These are phyloP conservation scores for Przewalskia tangutica DNA, from an alignment of 257 asterid genomes.

Conservation along the genomic window DNA sequence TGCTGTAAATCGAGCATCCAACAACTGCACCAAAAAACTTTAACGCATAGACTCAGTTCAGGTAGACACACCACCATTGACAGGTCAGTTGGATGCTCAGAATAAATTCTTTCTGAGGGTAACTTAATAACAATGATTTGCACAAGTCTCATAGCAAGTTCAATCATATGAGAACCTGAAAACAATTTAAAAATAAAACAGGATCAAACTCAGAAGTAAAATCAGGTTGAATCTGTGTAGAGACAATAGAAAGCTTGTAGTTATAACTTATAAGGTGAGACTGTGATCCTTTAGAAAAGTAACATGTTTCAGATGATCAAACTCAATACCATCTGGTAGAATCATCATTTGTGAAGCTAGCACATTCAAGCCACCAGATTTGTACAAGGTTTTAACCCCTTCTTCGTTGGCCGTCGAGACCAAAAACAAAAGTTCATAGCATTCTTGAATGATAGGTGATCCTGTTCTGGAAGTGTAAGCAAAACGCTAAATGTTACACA, in stretches of 20 bases:
- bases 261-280: neutral
- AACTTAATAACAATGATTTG: constrained; percentile 57
- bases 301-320: constrained; percentile 1
- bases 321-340: constrained; percentile 50
- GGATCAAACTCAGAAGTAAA: neutral
- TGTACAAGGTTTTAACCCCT: constrained; percentile 39
- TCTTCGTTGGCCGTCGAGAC: constrained; percentile 51
- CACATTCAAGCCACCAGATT: constrained; percentile 54
- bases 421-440: constrained; percentile 61
- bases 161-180: constrained; percentile 53
- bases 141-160: constrained; percentile 58
- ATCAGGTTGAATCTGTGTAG: constrained; percentile 4
- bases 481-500: constrained; percentile 9
- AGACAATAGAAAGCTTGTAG: neutral
- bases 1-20: constrained; percentile 3
- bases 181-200: neutral
- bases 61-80: constrained; percentile 51
- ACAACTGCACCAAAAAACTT: constrained; percentile 8
- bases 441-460: constrained; percentile 46
- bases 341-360: constrained; percentile 52
- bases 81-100: constrained; percentile 45
- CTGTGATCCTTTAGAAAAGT: neutral
- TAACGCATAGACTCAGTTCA: neutral
- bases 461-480: constrained; percentile 35
- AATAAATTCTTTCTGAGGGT: constrained; percentile 44